Conservation (phyloP, 176 grass and related monocot genomes). For the Poa pratensis region DNA sequence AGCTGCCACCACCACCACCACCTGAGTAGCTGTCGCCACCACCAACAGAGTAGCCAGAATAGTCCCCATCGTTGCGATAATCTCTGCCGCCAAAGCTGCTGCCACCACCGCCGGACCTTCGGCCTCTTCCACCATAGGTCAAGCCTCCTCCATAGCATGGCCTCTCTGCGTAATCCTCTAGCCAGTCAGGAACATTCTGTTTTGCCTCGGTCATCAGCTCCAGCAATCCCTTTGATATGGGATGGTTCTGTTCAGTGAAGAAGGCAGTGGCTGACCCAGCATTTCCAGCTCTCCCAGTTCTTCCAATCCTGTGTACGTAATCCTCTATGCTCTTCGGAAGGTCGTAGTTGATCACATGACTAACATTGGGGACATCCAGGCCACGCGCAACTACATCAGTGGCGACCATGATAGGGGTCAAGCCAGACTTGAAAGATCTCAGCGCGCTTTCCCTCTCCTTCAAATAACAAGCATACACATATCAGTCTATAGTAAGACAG, state of each 20-base stretch:
- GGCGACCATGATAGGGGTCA: slow-evolving; percentile 71
- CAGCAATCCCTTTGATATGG: slow-evolving; percentile 58
- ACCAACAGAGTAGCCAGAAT: slow-evolving; percentile 31
- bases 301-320: slow-evolving; percentile 86
- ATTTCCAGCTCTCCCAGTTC: slow-evolving; percentile 69
- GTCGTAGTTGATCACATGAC: slow-evolving; percentile 87
- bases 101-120: slow-evolving; percentile 22
- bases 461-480: slow-evolving; percentile 31
- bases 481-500: neutral
- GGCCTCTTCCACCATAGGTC: slow-evolving; percentile 41
- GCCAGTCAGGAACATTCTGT: slow-evolving; percentile 67
- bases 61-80: slow-evolving; percentile 23
- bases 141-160: slow-evolving; percentile 42
- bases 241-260: slow-evolving; percentile 58
- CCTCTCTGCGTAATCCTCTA: slow-evolving; percentile 49
- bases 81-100: slow-evolving; percentile 43
- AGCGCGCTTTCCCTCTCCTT: slow-evolving; percentile 80
- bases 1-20: neutral
- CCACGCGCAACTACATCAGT: slow-evolving; percentile 84
- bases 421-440: slow-evolving; percentile 69
- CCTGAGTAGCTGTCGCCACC: neutral
- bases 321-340: slow-evolving; percentile 77
- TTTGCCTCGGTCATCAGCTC: slow-evolving; percentile 72
- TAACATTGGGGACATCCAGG: slow-evolving; percentile 77
- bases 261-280: slow-evolving; percentile 74